phyloP scores from a whole-genome alignment of 2,329 filamentous ascomycete genomes.

The Hypoxylon sp. region DNA sequence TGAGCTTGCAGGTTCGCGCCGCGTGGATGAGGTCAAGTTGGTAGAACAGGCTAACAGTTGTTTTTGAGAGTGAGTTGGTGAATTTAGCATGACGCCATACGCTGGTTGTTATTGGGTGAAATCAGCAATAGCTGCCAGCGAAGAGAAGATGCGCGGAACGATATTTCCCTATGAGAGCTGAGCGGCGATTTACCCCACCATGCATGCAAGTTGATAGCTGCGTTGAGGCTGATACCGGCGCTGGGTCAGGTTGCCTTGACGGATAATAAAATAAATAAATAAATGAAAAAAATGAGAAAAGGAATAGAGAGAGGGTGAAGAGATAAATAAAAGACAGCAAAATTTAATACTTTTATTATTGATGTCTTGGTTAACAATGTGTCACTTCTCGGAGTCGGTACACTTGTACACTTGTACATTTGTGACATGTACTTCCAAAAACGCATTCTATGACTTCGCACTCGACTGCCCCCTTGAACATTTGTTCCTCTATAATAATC shows the following conservation, averaged over 20 bases:
- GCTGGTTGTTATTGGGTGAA: constrained; percentile 13
- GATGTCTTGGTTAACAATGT: not conserved
- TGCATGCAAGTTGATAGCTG: not conserved
- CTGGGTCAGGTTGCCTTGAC: not conserved
- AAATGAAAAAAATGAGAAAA: not conserved
- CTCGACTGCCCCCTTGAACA: not conserved
- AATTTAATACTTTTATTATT: too few species aligned
- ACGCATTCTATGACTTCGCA: not conserved
- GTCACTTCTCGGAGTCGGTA: not conserved
- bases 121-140: not conserved
- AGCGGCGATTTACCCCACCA: constrained; percentile 7
- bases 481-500: not conserved
- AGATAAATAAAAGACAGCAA: not conserved
- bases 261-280: not conserved
- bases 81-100: constrained; percentile 25
- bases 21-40: constrained; percentile 6
- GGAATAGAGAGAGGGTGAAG: not conserved
- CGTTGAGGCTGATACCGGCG: not conserved
- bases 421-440: not conserved
- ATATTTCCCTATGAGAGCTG: not conserved
- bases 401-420: not conserved
- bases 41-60: not conserved
- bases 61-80: not conserved
- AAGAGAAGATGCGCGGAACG: too few species aligned
- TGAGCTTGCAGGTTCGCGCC: constrained; percentile 3